Base-by-base conservation (phyloP, 108 stramenopile genomes). In the Pseudonitzschia multistriata region DNA sequence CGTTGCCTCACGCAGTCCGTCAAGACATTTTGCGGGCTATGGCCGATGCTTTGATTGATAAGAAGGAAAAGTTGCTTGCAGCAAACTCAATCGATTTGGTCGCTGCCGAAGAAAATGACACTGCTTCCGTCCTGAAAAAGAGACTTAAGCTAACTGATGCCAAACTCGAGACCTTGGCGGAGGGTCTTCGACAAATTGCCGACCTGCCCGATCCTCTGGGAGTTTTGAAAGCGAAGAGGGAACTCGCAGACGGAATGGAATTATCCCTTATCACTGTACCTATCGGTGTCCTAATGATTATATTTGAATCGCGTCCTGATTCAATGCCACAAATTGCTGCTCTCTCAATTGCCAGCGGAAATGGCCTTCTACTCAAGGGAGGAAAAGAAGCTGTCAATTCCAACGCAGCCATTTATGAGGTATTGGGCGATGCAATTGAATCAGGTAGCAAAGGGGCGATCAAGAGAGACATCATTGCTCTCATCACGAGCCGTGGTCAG, bases 231-330 rank as follows among this genome's bases (percentile, higher is more conserved):
- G 67, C 74, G 61, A 90, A 87, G 48, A 56, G 89, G 24, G 98
- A 98, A 79, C 62, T 99, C n/a, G 81, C 89, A 7, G 95, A 95
- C 50, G 96, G 96, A 42, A 77, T 98, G 66, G 83, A 82, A 48
- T 87, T 99, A 21, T 86, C 91, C 22, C 88, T 90, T 36, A 91
- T 85, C 27, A 96, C 97, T 5, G 90, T 92, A 0, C 95, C 99
- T 28, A 98, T 99, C 78, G 99, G 99, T 8, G 98, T 99, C 19
- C 72, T 99, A 35, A 92, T 97, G 84, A 91, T 99, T 62, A 95
- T 99, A 50, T 99, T 99, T 64, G 99, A 99, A 72, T 90, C 90
- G 27, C 78, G 99, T 45, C 99, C 99, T 30, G 99, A 99, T 79
- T 96, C 95, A 30, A 92, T 98, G 78, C 97, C 98, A 11, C 99